These are phyloP conservation scores for Camelina sativa DNA, from an alignment of 345 rosid genomes.

Conservation along the genomic window DNA sequence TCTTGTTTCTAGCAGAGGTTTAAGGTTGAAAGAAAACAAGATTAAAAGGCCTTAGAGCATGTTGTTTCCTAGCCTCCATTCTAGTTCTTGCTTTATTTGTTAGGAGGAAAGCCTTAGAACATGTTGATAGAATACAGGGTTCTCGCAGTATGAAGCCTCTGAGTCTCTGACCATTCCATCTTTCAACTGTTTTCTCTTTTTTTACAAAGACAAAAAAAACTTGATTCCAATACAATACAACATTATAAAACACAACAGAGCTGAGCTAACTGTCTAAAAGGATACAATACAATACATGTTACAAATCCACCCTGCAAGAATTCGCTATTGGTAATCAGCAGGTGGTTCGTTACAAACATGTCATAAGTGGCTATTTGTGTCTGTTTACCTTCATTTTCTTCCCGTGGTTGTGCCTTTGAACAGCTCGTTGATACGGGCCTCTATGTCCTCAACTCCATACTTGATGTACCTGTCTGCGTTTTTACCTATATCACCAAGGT, in stretches of 20 bases:
- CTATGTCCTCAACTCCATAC: conserved; percentile 60
- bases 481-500: conserved; percentile 60
- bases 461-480: conserved; percentile 51
- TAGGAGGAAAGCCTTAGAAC: not conserved
- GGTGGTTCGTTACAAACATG: conserved; percentile 31
- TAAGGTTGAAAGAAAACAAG: not conserved
- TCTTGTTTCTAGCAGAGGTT: not conserved
- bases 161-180: not conserved
- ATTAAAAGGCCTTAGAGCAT: no score
- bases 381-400: conserved; percentile 58
- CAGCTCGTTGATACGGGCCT: conserved; percentile 56
- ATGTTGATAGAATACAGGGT: not conserved
- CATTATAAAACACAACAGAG: conserved; percentile 26
- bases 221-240: conserved; percentile 21
- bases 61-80: no score
- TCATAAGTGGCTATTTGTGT: conserved; percentile 7
- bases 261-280: conserved; percentile 35
- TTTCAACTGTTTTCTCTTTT: conserved; percentile 5
- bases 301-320: conserved; percentile 40
- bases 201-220: conserved; percentile 29
- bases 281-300: conserved; percentile 13
- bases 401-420: conserved; percentile 61
- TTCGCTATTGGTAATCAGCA: conserved; percentile 34
- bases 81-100: no score
- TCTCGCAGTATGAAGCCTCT: not conserved